Base-by-base conservation (phyloP, 106 monocot genomes). In the Ottelia alismoides region DNA sequence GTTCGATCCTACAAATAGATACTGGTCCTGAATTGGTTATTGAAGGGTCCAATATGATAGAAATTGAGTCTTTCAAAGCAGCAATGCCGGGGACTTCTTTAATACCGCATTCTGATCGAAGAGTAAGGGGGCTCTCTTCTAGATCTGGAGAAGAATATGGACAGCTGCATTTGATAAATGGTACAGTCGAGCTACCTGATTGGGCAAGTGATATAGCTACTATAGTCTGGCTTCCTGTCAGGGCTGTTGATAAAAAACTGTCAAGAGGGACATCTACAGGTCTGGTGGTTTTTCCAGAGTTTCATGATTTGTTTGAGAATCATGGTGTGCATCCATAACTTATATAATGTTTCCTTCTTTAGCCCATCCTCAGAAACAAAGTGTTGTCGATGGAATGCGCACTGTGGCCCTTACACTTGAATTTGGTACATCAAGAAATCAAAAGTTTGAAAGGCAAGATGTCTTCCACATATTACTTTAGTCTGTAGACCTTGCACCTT, bases 321-420 rank as follows among this genome's bases (percentile, higher is more conserved):
- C 43, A 24, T 59, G n/a, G 58, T 59, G 27, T 1, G 26, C 30
- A 20, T 46, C n/a, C n/a, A n/a, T n/a, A n/a, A n/a, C n/a, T n/a
- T n/a, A n/a, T n/a, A n/a, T n/a, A n/a, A n/a, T n/a, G n/a, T n/a
- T n/a, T n/a, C n/a, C n/a, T 40, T 52, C 2, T 70, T 67, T 74
- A 98, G 89, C 59, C 24, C 56, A 60, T 47, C 78, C 80, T 21
- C 77, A 68, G 49, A 76, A 55, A 22, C 89, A 82, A 44, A 98
- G 71, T 66, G 66, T 89, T 35, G 88, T 98, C 30, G 96, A 98
- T 74, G 96, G 96, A 32, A 85, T 98, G 88, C 85, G 96, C 65
- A 98, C 76, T 55, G 82, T 98, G 69, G 96, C 96, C 31, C 71
- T 98, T 35, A 98, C 84, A 66, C 79, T 98, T 53, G 85, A 89